These are phyloP conservation scores for Cordyceps fumosorosea DNA, from an alignment of 2,329 filamentous ascomycete species.

Conservation along the genomic window DNA sequence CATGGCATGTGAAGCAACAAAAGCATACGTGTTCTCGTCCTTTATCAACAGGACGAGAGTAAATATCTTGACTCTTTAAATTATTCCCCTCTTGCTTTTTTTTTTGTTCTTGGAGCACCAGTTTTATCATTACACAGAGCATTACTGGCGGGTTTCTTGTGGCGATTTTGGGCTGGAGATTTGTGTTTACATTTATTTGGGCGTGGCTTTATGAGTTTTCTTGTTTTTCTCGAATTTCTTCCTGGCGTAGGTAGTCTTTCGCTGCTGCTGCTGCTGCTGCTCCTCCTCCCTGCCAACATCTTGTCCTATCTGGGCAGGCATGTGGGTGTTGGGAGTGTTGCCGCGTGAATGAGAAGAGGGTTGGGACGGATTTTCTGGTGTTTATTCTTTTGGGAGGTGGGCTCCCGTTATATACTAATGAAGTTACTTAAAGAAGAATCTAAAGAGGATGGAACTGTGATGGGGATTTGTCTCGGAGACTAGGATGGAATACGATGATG, in stretches of 20 bases:
- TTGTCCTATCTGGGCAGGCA: not conserved
- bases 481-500: not conserved
- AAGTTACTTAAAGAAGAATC: not conserved
- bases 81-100: not conserved
- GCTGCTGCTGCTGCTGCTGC: no score
- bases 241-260: not conserved
- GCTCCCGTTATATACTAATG: not conserved
- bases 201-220: not conserved
- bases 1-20: conserved; percentile 3
- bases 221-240: not conserved
- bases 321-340: not conserved
- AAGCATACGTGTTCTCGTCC: not conserved
- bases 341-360: not conserved
- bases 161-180: not conserved
- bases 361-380: not conserved
- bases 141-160: not conserved
- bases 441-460: not conserved
- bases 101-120: not conserved
- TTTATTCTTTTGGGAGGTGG: not conserved
- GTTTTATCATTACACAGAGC: not conserved
- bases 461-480: not conserved
- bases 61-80: not conserved
- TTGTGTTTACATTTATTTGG: not conserved
- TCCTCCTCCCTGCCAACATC: no score
- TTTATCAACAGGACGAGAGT: not conserved